These are phyloP conservation scores for Acacia acuminata DNA, from an alignment of 306 rosid species.

Conservation along the genomic window DNA sequence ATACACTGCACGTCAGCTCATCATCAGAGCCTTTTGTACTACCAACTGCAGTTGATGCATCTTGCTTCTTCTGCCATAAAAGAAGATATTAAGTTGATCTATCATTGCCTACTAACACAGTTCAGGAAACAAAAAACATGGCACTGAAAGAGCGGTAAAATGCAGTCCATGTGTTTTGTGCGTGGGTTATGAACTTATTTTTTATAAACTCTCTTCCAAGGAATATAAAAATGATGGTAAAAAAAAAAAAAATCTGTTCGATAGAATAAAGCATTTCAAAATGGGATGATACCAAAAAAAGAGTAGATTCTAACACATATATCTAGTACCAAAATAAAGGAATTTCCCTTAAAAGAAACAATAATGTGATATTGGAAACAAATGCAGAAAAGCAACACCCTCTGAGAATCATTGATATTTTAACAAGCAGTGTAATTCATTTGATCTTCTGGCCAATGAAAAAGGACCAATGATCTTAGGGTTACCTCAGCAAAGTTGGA, in stretches of 20 bases:
- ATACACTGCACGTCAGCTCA: constrained; percentile 95
- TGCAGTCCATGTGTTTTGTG: not conserved
- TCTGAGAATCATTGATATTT: not conserved
- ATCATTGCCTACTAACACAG: not conserved
- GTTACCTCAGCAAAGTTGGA: constrained; percentile 74
- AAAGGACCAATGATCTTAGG: not conserved
- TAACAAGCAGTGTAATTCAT: not conserved
- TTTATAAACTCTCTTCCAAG: not conserved
- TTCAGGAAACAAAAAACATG: not conserved
- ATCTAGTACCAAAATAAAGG: not conserved
- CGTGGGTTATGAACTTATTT: not conserved
- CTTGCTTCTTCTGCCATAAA: constrained; percentile 64
- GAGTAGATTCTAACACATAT: not conserved
- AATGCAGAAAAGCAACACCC: not conserved
- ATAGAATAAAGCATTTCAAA: not conserved
- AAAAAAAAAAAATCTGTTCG: not conserved
- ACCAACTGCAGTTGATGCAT: constrained; percentile 48
- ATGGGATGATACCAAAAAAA: not conserved
- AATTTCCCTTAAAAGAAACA: not conserved
- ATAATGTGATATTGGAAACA: not conserved
- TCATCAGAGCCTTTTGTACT: constrained; percentile 65
- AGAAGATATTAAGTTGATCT: constrained; percentile 10
- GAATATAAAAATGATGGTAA: not conserved
- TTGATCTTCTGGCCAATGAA: constrained; percentile 15
- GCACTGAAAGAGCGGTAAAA: not conserved